phyloP scores from a whole-genome alignment of 352 stramenopile species.

The Phytophthora kernoviae region DNA sequence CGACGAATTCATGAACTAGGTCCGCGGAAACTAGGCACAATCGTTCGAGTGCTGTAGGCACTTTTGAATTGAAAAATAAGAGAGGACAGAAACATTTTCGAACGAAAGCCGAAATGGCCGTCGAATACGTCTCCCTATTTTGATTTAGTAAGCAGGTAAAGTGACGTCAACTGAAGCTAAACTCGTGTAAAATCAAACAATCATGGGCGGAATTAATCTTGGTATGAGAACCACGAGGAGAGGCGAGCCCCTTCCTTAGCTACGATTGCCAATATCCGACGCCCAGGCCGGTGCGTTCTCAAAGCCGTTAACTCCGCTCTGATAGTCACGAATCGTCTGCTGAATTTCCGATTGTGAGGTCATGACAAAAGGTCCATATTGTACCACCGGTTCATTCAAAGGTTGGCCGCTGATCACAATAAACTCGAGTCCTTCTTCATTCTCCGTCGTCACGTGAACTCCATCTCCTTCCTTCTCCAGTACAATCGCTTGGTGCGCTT shows the following conservation, averaged over 20 bases:
- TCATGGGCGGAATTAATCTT: too few species aligned
- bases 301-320: conserved; percentile 64
- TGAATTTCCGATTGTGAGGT: conserved; percentile 58
- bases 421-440: conserved; percentile 48
- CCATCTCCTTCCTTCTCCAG: conserved; percentile 55
- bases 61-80: too few species aligned
- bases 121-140: too few species aligned
- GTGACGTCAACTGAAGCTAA: too few species aligned
- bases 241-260: neutral
- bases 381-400: conserved; percentile 64
- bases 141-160: too few species aligned
- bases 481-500: conserved; percentile 50
- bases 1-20: too few species aligned
- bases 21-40: too few species aligned
- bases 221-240: too few species aligned
- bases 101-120: too few species aligned
- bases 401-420: conserved; percentile 64
- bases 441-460: conserved; percentile 41
- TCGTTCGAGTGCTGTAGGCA: too few species aligned
- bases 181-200: neutral
- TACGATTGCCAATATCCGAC: conserved; percentile 52
- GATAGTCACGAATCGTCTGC: conserved; percentile 61
- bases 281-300: conserved; percentile 63
- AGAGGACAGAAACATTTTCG: too few species aligned
- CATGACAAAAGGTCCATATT: conserved; percentile 82